These are phyloP conservation scores for Benincasa hispida DNA, from an alignment of 306 rosid genomes.

Conservation along the genomic window DNA sequence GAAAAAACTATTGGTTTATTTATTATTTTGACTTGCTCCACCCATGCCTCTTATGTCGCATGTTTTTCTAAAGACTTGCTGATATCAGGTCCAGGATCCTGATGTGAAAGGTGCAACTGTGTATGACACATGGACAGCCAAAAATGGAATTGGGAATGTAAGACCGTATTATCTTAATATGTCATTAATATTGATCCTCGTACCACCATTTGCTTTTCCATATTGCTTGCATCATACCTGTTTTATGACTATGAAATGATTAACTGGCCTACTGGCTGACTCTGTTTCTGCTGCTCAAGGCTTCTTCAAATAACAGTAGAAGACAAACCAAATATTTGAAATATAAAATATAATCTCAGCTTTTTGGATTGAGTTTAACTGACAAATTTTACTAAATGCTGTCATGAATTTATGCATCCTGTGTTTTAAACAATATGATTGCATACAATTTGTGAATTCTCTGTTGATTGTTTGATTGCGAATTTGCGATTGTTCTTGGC, in stretches of 20 bases:
- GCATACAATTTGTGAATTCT: background rate
- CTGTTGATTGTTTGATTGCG: slow-evolving; percentile 10
- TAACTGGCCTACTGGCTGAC: background rate
- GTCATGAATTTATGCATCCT: background rate
- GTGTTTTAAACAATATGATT: background rate
- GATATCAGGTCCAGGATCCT: slow-evolving; percentile 81
- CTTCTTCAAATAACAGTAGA: background rate
- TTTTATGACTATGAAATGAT: background rate
- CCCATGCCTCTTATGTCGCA: background rate
- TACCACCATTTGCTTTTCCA: background rate
- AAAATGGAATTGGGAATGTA: slow-evolving; percentile 33
- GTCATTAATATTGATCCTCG: background rate
- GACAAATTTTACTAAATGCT: background rate
- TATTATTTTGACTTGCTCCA: background rate
- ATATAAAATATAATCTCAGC: background rate
- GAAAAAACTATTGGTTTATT: background rate
- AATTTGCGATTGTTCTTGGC: slow-evolving; percentile 13
- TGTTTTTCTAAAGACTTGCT: slow-evolving; percentile 3
- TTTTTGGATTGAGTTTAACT: background rate
- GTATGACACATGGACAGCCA: slow-evolving; percentile 40
- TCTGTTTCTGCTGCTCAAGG: background rate
- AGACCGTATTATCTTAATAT: slow-evolving; percentile 6
- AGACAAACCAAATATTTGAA: background rate
- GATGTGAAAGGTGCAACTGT: slow-evolving; percentile 44
- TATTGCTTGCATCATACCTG: background rate